A percentile compares a stretch with the other conserved stretches of the same genome.
Conservation (phyloP, 129 eudicot genomes). For the Lactuca saligna region DNA sequence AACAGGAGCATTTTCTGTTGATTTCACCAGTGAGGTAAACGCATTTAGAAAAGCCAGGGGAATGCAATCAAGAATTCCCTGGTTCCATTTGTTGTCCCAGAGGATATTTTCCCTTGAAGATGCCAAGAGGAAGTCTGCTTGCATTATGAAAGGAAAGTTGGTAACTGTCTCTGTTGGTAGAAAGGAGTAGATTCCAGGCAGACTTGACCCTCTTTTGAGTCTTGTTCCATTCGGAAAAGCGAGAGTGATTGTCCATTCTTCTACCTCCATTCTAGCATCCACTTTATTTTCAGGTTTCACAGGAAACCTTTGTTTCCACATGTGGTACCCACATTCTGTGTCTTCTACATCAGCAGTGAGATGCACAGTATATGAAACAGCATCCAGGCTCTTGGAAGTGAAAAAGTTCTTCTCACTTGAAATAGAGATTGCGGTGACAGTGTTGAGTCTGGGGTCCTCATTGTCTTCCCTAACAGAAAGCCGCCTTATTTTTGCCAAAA, state of each 20-base stretch:
- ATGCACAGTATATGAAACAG: slow-evolving; percentile 47
- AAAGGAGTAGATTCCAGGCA: slow-evolving; percentile 57
- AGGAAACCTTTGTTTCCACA: slow-evolving; percentile 67
- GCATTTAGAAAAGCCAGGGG: slow-evolving; percentile 47
- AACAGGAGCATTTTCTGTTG: slow-evolving; percentile 32
- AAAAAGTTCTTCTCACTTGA: slow-evolving; percentile 53
- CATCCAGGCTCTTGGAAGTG: slow-evolving; percentile 44
- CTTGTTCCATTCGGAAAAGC: slow-evolving; percentile 58
- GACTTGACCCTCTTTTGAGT: slow-evolving; percentile 38
- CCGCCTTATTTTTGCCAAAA: slow-evolving; percentile 50
- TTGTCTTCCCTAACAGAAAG: slow-evolving; percentile 49
- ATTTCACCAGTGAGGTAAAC: slow-evolving; percentile 44
- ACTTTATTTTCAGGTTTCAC: slow-evolving; percentile 42
- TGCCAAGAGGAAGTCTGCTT: slow-evolving; percentile 61
- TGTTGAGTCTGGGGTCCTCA: slow-evolving; percentile 33
- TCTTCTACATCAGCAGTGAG: slow-evolving; percentile 40
- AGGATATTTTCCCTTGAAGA: slow-evolving; percentile 61
- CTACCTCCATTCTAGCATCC: slow-evolving; percentile 46
- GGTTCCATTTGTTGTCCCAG: slow-evolving; percentile 53
- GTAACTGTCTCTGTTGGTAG: slow-evolving; percentile 60
- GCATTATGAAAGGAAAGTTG: slow-evolving; percentile 61
- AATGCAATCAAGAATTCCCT: slow-evolving; percentile 51
- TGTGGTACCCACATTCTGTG: slow-evolving; percentile 47
- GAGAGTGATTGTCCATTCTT: slow-evolving; percentile 55
- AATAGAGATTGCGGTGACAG: slow-evolving; percentile 48